These are phyloP conservation scores for Penicillium longicatenatum DNA, from an alignment of 495 filamentous ascomycete species.

Conservation along the genomic window DNA sequence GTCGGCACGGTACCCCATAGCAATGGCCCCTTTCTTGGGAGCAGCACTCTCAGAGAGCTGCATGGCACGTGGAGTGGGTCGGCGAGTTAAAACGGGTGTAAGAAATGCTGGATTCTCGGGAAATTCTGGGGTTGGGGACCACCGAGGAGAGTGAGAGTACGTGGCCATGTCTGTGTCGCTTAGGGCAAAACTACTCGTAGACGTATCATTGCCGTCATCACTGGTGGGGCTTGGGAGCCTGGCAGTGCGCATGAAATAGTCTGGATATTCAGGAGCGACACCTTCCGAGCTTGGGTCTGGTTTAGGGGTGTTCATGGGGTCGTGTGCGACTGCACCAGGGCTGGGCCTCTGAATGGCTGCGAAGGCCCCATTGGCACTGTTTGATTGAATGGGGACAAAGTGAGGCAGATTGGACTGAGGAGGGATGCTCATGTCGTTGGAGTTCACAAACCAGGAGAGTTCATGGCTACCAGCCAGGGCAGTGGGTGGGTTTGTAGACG, in stretches of 20 bases:
- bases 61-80: neutral
- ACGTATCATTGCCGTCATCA: slow-evolving; percentile 53
- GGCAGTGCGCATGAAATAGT: neutral
- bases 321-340: neutral
- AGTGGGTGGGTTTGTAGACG: neutral
- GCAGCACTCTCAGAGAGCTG: neutral
- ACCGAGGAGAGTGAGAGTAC: neutral
- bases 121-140: neutral
- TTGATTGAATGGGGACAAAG: neutral
- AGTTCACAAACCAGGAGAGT: neutral
- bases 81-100: neutral
- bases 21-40: slow-evolving; percentile 64
- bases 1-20: slow-evolving; percentile 82
- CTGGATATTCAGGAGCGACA: neutral
- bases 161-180: neutral
- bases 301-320: neutral
- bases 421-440: neutral
- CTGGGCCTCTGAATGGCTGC: neutral
- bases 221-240: slow-evolving; percentile 71
- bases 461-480: neutral
- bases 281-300: slow-evolving; percentile 11
- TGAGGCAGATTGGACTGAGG: neutral
- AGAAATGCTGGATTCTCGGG: neutral
- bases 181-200: slow-evolving; percentile 15
- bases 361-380: neutral